These are phyloP conservation scores for Saccharomycopsis fibuligera DNA, from an alignment of 805 yeast genomes.

Conservation along the genomic window DNA sequence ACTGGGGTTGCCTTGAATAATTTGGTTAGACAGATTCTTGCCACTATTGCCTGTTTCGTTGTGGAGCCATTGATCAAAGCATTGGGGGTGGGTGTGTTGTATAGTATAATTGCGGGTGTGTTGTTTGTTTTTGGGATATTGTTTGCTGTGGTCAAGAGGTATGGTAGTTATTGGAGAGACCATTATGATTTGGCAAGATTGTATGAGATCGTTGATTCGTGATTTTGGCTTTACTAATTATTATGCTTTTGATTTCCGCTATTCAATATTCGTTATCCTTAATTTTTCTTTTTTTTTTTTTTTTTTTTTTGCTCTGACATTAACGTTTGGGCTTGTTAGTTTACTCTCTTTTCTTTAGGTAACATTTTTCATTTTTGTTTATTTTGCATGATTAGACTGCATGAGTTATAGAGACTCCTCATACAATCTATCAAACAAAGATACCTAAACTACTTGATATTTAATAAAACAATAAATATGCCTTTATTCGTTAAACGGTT, in stretches of 20 bases:
- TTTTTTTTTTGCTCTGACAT: not conserved
- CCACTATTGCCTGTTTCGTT: conserved; percentile 70
- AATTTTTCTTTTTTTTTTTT: not conserved
- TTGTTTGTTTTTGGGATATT: conserved; percentile 38
- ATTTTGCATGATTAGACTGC: no score
- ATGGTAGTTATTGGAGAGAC: conserved; percentile 60
- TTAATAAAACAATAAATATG: no score
- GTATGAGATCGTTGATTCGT: conserved; percentile 40
- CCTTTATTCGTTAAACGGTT: no score
- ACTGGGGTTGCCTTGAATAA: conserved; percentile 84
- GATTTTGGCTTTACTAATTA: not conserved
- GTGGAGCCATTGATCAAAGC: conserved; percentile 65
- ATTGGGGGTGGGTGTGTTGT: conserved; percentile 65
- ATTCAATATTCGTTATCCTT: not conserved
- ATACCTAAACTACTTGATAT: no score
- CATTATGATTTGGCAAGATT: conserved; percentile 50
- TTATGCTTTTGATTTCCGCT: not conserved
- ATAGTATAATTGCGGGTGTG: conserved; percentile 58
- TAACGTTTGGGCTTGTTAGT: no score
- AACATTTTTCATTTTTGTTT: no score
- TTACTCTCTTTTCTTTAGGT: no score
- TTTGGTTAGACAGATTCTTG: conserved; percentile 62
- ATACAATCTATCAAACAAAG: no score
- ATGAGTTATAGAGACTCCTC: no score
- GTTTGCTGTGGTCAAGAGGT: conserved; percentile 42